These are phyloP conservation scores for Mucor circinelloides DNA, from an alignment of 371 early-diverging fungal species.

Conservation along the genomic window DNA sequence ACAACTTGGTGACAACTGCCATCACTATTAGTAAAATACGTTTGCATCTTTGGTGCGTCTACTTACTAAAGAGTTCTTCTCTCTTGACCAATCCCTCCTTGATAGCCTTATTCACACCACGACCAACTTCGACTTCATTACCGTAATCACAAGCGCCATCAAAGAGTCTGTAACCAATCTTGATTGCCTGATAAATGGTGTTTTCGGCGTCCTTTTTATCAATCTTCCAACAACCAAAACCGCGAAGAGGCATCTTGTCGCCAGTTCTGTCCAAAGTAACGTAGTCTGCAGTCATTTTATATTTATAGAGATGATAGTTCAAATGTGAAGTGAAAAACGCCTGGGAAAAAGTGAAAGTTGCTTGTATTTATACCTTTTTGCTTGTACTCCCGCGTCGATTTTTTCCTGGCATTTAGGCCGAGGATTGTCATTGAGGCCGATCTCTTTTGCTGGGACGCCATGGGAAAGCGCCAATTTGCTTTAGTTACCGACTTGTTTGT, in stretches of 20 bases:
- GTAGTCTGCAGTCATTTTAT: constrained; percentile 25
- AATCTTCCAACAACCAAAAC: constrained; percentile 44
- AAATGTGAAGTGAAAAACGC: not conserved
- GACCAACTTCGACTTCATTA: constrained; percentile 71
- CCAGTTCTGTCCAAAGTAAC: constrained; percentile 33
- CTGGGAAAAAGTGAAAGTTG: not conserved
- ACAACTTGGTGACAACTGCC: constrained; percentile 73
- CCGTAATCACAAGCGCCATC: constrained; percentile 53
- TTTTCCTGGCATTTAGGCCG: not conserved
- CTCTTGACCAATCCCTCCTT: constrained; percentile 60
- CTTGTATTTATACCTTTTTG: not conserved
- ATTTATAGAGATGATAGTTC: not conserved
- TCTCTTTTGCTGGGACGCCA: not conserved
- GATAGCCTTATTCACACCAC: constrained; percentile 51
- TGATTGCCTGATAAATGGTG: constrained; percentile 46
- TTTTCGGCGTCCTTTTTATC: constrained; percentile 30
- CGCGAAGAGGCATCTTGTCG: constrained; percentile 45
- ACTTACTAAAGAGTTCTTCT: constrained; percentile 45
- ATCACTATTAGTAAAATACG: not conserved
- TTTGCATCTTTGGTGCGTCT: constrained; percentile 2
- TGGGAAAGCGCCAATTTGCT: not conserved
- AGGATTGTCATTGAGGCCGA: not conserved
- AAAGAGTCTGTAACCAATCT: constrained; percentile 42
- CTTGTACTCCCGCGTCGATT: not conserved
- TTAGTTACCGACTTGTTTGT: not conserved